phyloP scores from a whole-genome alignment of 305 asterid species.

The Striga hermonthica region DNA sequence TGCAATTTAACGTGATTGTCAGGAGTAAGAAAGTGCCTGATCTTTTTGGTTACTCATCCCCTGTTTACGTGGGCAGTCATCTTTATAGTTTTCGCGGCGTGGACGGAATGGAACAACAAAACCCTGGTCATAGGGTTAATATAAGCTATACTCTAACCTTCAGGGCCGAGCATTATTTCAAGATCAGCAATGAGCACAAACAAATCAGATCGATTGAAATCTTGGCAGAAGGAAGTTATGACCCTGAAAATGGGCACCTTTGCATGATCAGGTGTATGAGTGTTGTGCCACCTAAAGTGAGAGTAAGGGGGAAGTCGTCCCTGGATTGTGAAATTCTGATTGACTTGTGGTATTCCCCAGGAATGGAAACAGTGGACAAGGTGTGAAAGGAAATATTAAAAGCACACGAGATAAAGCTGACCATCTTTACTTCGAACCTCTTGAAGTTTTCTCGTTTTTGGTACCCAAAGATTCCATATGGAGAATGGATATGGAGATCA shows the following conservation, averaged over 20 bases:
- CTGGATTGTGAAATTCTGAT: constrained; percentile 72
- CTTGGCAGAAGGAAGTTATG: constrained; percentile 78
- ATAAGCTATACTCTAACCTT: constrained; percentile 63
- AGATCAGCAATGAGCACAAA: constrained; percentile 44
- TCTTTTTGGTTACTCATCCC: constrained; percentile 63
- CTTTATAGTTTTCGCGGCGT: constrained; percentile 32
- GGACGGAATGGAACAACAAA: constrained; percentile 35
- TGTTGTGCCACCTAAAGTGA: constrained; percentile 38
- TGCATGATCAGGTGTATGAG: constrained; percentile 87
- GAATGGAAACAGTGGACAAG: constrained; percentile 39
- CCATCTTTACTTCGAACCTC: constrained; percentile 61
- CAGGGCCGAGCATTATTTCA: constrained; percentile 41
- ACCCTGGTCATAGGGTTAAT: constrained; percentile 41
- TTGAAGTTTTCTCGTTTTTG: constrained; percentile 53
- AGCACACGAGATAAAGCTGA: constrained; percentile 68
- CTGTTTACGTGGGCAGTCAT: constrained; percentile 52
- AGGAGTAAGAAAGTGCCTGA: constrained; percentile 44
- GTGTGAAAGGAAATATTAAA: constrained; percentile 66
- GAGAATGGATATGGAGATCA: constrained; percentile 91
- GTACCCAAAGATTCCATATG: constrained; percentile 69
- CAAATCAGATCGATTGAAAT: constrained; percentile 45
- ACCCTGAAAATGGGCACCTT: constrained; percentile 59
- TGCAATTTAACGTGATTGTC: constrained; percentile 66
- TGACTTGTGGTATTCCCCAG: constrained; percentile 55
- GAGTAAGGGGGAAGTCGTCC: constrained; percentile 36